phyloP scores from a whole-genome alignment of 352 stramenopile genomes.

The Pythium brassicae region DNA sequence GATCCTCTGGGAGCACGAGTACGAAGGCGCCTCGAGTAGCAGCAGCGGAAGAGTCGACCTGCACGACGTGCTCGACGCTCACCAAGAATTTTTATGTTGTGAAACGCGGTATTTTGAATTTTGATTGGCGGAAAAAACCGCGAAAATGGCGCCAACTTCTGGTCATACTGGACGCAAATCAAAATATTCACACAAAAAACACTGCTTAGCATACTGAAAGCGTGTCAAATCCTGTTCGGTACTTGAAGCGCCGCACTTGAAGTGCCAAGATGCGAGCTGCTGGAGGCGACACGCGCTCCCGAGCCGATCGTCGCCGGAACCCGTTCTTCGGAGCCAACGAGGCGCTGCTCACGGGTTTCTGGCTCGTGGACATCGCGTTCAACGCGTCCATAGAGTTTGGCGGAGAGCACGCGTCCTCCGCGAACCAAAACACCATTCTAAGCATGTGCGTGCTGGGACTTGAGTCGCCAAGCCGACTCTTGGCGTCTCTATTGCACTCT shows the following conservation, averaged over 20 bases:
- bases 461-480: too few species aligned
- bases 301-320: constrained; percentile 8
- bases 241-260: constrained; percentile 1
- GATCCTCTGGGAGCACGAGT: not conserved
- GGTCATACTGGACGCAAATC: not conserved
- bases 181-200: not conserved
- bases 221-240: not conserved
- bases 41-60: not conserved
- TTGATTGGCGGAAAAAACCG: not conserved
- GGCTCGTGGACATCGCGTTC: constrained; percentile 48
- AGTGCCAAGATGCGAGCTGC: not conserved
- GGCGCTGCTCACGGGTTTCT: constrained; percentile 34
- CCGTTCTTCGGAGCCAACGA: constrained; percentile 40
- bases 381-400: constrained; percentile 63
- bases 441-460: constrained; percentile 45
- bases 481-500: not conserved
- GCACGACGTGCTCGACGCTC: constrained; percentile 17
- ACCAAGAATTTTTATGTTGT: constrained; percentile 1
- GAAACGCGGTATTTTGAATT: too few species aligned
- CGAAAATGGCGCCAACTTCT: constrained; percentile 28
- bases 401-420: constrained; percentile 15
- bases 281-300: too few species aligned
- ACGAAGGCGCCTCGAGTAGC: too few species aligned
- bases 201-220: constrained; percentile 1
- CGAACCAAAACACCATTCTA: constrained; percentile 29